Conservation (phyloP, 352 stramenopile species). For the Thalassiosira ordinaria region DNA sequence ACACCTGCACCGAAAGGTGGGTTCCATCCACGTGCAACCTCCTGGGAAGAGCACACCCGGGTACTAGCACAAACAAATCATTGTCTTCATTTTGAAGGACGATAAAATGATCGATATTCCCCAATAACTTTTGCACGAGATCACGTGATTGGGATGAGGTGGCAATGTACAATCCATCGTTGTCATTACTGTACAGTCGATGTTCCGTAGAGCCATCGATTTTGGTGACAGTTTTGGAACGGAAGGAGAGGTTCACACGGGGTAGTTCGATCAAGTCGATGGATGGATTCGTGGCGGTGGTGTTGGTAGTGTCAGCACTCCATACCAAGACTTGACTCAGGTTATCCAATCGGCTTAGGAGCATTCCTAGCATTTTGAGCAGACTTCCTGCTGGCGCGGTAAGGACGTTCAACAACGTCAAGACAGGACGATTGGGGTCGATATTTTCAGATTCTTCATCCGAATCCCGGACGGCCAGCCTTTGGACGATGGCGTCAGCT, state of each 20-base stretch:
- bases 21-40: constrained; percentile 82
- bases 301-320: constrained; percentile 85
- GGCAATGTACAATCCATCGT: constrained; percentile 88
- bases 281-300: constrained; percentile 63
- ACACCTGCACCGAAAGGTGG: constrained; percentile 86
- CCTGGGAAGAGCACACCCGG: constrained; percentile 81
- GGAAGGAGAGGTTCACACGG: constrained; percentile 96
- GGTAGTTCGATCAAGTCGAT: constrained; percentile 97
- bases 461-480: constrained; percentile 75
- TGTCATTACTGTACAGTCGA: constrained; percentile 88
- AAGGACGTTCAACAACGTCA: constrained; percentile 94
- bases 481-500: constrained; percentile 83
- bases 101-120: constrained; percentile 87
- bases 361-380: constrained; percentile 89
- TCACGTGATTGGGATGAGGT: constrained; percentile 80
- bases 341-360: constrained; percentile 95
- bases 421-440: constrained; percentile 67
- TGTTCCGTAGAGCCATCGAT: constrained; percentile 83
- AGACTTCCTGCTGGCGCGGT: constrained; percentile 86
- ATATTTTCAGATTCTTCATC: constrained; percentile 74
- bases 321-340: constrained; percentile 97
- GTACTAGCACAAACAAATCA: constrained; percentile 88
- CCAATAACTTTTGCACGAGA: constrained; percentile 85
- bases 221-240: constrained; percentile 69
- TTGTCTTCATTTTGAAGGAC: constrained; percentile 88